Evolutionary conservation across 306 rosid genomes (phyloP), one percentile per base, ranked within the genome.

Genomic region (Oemleria cerasiformis): DNA sequence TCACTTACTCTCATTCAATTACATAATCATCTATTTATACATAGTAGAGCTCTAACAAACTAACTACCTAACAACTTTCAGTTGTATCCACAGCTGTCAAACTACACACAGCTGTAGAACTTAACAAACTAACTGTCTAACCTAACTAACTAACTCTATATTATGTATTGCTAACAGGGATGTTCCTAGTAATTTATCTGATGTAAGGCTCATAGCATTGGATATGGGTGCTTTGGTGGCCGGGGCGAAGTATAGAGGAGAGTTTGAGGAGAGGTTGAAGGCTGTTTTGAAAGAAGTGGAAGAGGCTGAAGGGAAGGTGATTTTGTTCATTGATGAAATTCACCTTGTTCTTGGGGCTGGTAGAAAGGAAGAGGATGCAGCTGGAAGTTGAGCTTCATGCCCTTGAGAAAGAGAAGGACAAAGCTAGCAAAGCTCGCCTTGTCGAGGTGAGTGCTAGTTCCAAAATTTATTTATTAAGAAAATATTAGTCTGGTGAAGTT

Each of bases 311-410:
- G 98, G 98, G 40, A 93, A 91, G 44, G 98, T 93, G 4, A 91
- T 93, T 9, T 81, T 93, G 8, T 93, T 93, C 39, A 93, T 93
- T 36, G 98, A 93, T 76, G 97, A 93, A 68, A 87, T 93, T 21
- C 98, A 93, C 77, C 71, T 93, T 40, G 98, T 93, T 39, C 96
- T 93, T 62, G 98, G 98, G 53, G 97, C 98, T 11, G 98, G 98
- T 25, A 45, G 94, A 92, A 59, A 85, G 97, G 59, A 85, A 77
- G 81, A 85, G 93, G 65, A 78, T 90, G 90, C 98, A 92, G 79
- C 74, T 92, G 19, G 96, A 92, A 76, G 51, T 92, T 43, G 98
- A 92, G 76, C 95, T 82, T 40, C 96, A 92, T 55, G 98, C 98
- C 0, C 84, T 92, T 36, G 98, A 90, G 65, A 92, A 86, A 74